Percentiles rank a stretch among this genome's conserved stretches.
Evolutionary conservation across 768 basidiomycete species (phyloP).

Genomic region (Lentinula aciculospora): DNA sequence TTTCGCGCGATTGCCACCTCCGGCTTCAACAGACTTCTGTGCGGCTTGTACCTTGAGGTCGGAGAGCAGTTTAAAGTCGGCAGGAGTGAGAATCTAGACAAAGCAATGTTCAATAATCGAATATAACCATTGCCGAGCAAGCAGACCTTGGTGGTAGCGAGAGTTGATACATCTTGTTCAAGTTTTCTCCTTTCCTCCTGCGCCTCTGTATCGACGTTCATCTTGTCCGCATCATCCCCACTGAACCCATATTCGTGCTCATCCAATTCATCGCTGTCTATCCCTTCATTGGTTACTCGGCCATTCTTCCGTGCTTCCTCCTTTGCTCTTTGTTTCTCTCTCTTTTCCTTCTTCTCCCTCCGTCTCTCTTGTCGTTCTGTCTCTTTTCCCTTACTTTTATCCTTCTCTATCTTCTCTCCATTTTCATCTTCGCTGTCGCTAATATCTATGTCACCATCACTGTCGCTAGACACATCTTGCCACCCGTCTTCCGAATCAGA

Average conservation of each 20-base stretch:
- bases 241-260: slow-evolving; percentile 57
- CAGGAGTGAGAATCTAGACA: slow-evolving; percentile 87
- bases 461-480: slow-evolving; percentile 74
- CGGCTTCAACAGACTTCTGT: slow-evolving; percentile 58
- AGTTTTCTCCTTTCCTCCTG: slow-evolving; percentile 8
- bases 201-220: slow-evolving; percentile 36
- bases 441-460: slow-evolving; percentile 62
- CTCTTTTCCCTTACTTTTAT: slow-evolving; percentile 23
- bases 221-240: slow-evolving; percentile 67
- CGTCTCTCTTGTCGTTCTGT: slow-evolving; percentile 13
- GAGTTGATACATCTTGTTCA: slow-evolving; percentile 43
- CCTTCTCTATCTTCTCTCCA: slow-evolving; percentile 41
- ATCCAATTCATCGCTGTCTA: background rate
- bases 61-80: slow-evolving; percentile 89
- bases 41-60: slow-evolving; percentile 84
- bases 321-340: background rate
- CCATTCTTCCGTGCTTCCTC: background rate
- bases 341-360: slow-evolving; percentile 17
- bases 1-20: slow-evolving; percentile 74
- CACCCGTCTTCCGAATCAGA: slow-evolving; percentile 63
- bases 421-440: slow-evolving; percentile 86
- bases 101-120: background rate
- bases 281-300: background rate
- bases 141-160: slow-evolving; percentile 77
- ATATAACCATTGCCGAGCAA: background rate